A percentile compares a stretch with the other conserved stretches of the same genome.
phyloP scores from a whole-genome alignment of 2,329 filamentous ascomycete genomes.

The Pleomassaria siparia region DNA sequence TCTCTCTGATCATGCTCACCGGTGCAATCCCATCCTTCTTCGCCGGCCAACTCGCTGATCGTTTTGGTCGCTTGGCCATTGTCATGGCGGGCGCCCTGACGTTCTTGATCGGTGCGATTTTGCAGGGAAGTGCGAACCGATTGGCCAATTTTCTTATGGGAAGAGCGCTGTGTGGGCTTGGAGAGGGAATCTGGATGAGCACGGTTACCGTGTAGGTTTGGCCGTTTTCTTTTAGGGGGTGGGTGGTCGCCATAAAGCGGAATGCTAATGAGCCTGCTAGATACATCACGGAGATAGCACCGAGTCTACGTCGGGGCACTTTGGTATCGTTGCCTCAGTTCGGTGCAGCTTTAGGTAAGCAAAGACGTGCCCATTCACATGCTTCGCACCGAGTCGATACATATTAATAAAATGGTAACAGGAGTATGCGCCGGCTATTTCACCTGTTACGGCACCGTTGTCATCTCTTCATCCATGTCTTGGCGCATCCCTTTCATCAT shows the following conservation, averaged over 20 bases:
- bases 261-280: not conserved
- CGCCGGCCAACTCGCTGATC: slow-evolving; percentile 59
- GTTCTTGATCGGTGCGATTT: slow-evolving; percentile 55
- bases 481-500: slow-evolving; percentile 61
- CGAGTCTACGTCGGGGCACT: slow-evolving; percentile 51
- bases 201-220: slow-evolving; percentile 52
- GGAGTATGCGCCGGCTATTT: slow-evolving; percentile 58
- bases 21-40: slow-evolving; percentile 58
- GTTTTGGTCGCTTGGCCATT: slow-evolving; percentile 50
- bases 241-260: not conserved
- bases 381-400: too few relatives aligned
- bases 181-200: slow-evolving; percentile 59
- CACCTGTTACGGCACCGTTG: slow-evolving; percentile 58
- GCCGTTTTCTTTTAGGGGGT: not conserved
- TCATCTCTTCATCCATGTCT: slow-evolving; percentile 48
- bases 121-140: slow-evolving; percentile 53
- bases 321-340: slow-evolving; percentile 58
- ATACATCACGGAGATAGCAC: slow-evolving; percentile 64
- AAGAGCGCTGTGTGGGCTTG: slow-evolving; percentile 58
- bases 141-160: slow-evolving; percentile 59
- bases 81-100: slow-evolving; percentile 54
- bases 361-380: too few relatives aligned
- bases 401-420: not conserved
- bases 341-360: slow-evolving; percentile 49
- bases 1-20: slow-evolving; percentile 61